Percentiles rank a stretch among this genome's conserved stretches.
phyloP scores from a whole-genome alignment of 768 basidiomycete genomes.

The Boletus sp. region DNA sequence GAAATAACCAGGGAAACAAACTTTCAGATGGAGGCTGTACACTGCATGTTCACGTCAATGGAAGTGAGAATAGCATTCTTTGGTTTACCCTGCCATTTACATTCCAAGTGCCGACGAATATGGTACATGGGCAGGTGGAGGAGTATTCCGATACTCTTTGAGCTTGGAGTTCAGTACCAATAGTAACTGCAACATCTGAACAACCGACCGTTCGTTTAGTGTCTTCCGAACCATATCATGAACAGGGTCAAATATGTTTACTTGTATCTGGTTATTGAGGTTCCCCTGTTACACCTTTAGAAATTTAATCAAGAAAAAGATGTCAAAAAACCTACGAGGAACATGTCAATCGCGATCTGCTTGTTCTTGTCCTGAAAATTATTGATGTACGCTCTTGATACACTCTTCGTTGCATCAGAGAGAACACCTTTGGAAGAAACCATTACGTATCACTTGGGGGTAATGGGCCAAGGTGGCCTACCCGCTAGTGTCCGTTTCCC shows the following conservation, averaged over 20 bases:
- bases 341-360: slow-evolving; percentile 92
- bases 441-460: background rate
- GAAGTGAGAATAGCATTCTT: background rate
- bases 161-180: background rate
- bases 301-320: background rate
- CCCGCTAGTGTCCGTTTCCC: slow-evolving; percentile 93
- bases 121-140: slow-evolving; percentile 58
- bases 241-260: slow-evolving; percentile 91
- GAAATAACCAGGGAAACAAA: slow-evolving; percentile 87
- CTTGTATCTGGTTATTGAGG: slow-evolving; percentile 79
- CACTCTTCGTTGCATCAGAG: slow-evolving; percentile 95
- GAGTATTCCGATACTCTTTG: slow-evolving; percentile 81
- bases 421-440: slow-evolving; percentile 58
- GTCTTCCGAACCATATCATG: slow-evolving; percentile 80
- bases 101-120: slow-evolving; percentile 96
- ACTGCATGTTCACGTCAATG: slow-evolving; percentile 6
- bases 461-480: slow-evolving; percentile 25
- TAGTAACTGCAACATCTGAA: background rate
- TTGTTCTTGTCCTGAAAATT: slow-evolving; percentile 97
- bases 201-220: slow-evolving; percentile 60
- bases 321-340: slow-evolving; percentile 59
- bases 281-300: slow-evolving; percentile 68
- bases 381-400: slow-evolving; percentile 94
- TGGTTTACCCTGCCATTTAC: slow-evolving; percentile 77
- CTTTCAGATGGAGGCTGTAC: slow-evolving; percentile 73